Percentiles rank a stretch among this genome's conserved stretches.
Conservation (phyloP, 2,329 filamentous ascomycete species). For the Sporothrix dimorphospora region DNA sequence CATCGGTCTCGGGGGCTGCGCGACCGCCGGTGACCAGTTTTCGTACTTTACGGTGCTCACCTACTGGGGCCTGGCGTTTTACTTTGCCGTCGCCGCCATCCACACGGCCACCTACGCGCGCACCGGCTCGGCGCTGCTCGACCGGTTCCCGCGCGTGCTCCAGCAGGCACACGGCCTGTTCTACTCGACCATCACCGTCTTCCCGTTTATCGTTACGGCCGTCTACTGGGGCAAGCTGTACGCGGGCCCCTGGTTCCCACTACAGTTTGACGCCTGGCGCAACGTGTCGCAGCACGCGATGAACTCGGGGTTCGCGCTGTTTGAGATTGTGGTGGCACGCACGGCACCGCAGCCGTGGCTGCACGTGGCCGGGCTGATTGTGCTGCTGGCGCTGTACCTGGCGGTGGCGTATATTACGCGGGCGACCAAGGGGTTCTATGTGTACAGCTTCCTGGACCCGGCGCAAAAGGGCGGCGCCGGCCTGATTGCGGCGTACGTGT, state of each 20-base stretch:
- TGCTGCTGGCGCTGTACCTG: constrained; percentile 74
- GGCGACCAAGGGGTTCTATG: constrained; percentile 71
- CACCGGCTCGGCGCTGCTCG: constrained; percentile 57
- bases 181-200: constrained; percentile 65
- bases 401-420: constrained; percentile 73
- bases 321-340: constrained; percentile 72
- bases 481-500: constrained; percentile 65
- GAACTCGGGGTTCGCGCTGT: constrained; percentile 73
- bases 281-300: constrained; percentile 75
- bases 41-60: constrained; percentile 82
- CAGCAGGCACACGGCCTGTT: constrained; percentile 67
- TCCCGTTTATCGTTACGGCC: constrained; percentile 69
- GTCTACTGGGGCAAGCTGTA: constrained; percentile 72
- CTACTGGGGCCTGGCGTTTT: constrained; percentile 83
- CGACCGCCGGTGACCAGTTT: constrained; percentile 60
- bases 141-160: constrained; percentile 61
- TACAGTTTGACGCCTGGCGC: constrained; percentile 60
- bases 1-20: constrained; percentile 47
- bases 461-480: constrained; percentile 48
- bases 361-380: constrained; percentile 67
- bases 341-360: constrained; percentile 64
- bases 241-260: constrained; percentile 53
- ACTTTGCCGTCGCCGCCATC: constrained; percentile 67
- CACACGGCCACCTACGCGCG: constrained; percentile 71
- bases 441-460: constrained; percentile 77